These are phyloP conservation scores for Colletotrichum siamense DNA, from an alignment of 2,329 filamentous ascomycete genomes.

Conservation along the genomic window DNA sequence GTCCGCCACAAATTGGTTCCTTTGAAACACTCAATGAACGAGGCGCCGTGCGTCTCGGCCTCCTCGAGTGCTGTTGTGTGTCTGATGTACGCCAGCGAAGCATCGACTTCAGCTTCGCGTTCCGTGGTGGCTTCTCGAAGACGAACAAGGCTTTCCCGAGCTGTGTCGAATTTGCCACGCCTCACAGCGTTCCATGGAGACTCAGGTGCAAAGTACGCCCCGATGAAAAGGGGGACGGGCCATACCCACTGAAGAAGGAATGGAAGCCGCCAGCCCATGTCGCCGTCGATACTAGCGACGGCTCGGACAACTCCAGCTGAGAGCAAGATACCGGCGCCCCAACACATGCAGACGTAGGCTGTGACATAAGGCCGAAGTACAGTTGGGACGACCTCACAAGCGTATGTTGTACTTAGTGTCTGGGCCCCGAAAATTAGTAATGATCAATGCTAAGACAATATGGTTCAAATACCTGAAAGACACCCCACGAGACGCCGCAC, in stretches of 20 bases:
- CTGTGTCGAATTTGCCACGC: conserved; percentile 29
- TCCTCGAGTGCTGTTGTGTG: conserved; percentile 52
- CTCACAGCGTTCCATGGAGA: conserved; percentile 41
- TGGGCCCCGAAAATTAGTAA: background rate
- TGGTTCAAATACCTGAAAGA: conserved; percentile 31
- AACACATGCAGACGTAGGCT: conserved; percentile 43
- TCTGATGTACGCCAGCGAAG: conserved; percentile 41
- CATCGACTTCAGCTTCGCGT: conserved; percentile 30
- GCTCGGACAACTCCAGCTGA: conserved; percentile 43
- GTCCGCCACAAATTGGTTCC: conserved; percentile 52
- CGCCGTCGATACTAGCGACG: conserved; percentile 33
- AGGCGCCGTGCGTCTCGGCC: conserved; percentile 39
- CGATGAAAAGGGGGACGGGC: conserved; percentile 36
- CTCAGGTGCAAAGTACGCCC: conserved; percentile 37
- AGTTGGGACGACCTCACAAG: conserved; percentile 46
- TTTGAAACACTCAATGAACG: conserved; percentile 51
- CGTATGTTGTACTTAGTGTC: conserved; percentile 34
- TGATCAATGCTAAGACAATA: fast-evolving
- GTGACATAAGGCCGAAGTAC: conserved; percentile 47
- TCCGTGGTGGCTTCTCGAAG: conserved; percentile 27
- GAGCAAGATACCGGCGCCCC: conserved; percentile 47
- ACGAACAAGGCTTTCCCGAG: conserved; percentile 27
- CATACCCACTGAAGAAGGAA: conserved; percentile 46
- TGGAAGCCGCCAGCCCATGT: conserved; percentile 43
- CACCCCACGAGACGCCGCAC: conserved; percentile 49